These are phyloP conservation scores for Candida peoriensis DNA, from an alignment of 805 yeast species.

Conservation along the genomic window DNA sequence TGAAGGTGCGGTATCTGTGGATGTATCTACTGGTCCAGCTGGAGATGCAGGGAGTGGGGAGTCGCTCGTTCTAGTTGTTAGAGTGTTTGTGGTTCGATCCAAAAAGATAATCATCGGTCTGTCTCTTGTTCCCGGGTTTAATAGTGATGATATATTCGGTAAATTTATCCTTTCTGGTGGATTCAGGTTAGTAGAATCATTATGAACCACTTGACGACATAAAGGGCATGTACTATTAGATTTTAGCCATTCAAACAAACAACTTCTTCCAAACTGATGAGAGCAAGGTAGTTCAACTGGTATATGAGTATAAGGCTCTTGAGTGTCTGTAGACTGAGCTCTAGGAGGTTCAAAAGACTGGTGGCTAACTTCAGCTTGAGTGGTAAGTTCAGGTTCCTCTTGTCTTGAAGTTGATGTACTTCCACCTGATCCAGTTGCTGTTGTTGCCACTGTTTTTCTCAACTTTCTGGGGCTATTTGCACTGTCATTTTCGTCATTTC, in stretches of 20 bases:
- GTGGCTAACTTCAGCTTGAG: neutral
- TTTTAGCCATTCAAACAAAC: slow-evolving; percentile 80
- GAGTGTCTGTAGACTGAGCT: slow-evolving; percentile 7
- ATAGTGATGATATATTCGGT: slow-evolving; percentile 13
- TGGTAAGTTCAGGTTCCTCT: neutral
- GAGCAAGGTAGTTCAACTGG: slow-evolving; percentile 79
- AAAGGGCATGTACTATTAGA: slow-evolving; percentile 77
- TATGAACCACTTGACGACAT: slow-evolving; percentile 52
- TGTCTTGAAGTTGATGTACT: neutral
- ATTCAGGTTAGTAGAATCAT: slow-evolving; percentile 5
- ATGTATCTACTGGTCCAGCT: neutral
- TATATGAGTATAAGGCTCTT: slow-evolving; percentile 42
- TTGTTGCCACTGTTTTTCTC: slow-evolving; percentile 2
- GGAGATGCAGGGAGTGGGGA: slow-evolving; percentile 8
- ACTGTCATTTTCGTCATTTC: slow-evolving; percentile 15
- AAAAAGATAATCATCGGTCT: slow-evolving; percentile 16
- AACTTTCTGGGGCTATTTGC: slow-evolving; percentile 2
- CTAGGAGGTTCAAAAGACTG: neutral
- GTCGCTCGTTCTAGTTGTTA: slow-evolving; percentile 8
- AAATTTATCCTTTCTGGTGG: slow-evolving; percentile 19
- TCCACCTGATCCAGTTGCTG: neutral
- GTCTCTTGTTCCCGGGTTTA: slow-evolving; percentile 11
- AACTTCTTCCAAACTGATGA: slow-evolving; percentile 82
- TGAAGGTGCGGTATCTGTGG: neutral
- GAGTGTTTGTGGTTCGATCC: slow-evolving; percentile 16